Conservation (phyloP, 1,284 basidiomycete genomes). For the Omphalotus olearius region DNA sequence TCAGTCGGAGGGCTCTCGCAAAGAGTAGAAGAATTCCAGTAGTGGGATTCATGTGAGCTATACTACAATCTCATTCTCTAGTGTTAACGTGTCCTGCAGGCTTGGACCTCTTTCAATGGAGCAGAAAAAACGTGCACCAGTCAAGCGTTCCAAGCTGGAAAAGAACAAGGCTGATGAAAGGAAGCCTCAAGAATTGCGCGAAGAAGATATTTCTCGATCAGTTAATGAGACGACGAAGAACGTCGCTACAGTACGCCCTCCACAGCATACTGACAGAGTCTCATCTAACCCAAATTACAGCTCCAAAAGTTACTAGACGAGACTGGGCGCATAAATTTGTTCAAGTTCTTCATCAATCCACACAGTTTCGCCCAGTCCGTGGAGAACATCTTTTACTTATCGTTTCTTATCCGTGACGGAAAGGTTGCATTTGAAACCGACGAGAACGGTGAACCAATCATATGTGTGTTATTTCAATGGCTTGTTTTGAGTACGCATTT, state of each 20-base stretch:
- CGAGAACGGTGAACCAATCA: conserved; percentile 65
- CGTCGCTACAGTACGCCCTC: conserved; percentile 51
- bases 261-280: not conserved
- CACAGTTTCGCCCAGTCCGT: conserved; percentile 87
- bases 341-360: conserved; percentile 84
- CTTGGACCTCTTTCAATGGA: conserved; percentile 76
- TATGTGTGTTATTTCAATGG: conserved; percentile 48
- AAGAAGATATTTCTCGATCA: conserved; percentile 72
- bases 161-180: conserved; percentile 66
- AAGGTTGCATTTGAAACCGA: conserved; percentile 66
- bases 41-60: conserved; percentile 74
- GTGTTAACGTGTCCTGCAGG: conserved; percentile 36
- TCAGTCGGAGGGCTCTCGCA: conserved; percentile 69
- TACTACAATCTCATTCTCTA: not conserved
- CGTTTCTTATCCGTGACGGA: conserved; percentile 86
- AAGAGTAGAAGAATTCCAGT: conserved; percentile 72
- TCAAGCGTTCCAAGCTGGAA: conserved; percentile 66
- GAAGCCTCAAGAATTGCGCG: conserved; percentile 70
- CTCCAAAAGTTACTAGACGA: conserved; percentile 50
- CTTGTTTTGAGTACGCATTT: not conserved
- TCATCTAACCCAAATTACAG: conserved; percentile 28
- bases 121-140: conserved; percentile 59
- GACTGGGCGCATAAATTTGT: conserved; percentile 63
- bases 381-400: conserved; percentile 91
- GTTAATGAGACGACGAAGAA: conserved; percentile 84